phyloP scores from a whole-genome alignment of 208 protist genomes.

The Leptomonas pyrrhocoris region DNA sequence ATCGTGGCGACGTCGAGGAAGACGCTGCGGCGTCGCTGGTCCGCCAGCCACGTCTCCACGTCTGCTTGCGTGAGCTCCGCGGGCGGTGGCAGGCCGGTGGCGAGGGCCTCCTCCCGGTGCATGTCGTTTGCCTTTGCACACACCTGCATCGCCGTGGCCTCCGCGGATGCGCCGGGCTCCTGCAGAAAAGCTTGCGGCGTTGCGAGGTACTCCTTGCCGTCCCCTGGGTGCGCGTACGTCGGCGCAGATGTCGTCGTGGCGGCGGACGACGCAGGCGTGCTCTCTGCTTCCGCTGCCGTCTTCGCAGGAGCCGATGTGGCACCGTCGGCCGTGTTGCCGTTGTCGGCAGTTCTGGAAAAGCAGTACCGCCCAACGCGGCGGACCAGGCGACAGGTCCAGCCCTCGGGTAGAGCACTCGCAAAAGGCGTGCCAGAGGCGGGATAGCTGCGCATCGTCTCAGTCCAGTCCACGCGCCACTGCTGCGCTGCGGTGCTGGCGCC shows the following conservation, averaged over 20 bases:
- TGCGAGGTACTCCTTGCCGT: conserved; percentile 65
- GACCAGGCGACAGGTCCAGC: conserved; percentile 57
- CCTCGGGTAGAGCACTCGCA: conserved; percentile 56
- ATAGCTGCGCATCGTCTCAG: conserved; percentile 61
- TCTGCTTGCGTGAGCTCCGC: conserved; percentile 30
- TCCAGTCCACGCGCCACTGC: conserved; percentile 70
- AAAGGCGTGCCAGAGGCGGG: conserved; percentile 47
- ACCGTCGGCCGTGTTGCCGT: conserved; percentile 1
- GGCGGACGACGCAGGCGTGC: background rate
- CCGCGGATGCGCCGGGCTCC: conserved; percentile 23
- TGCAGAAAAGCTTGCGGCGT: conserved; percentile 77
- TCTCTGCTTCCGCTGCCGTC: background rate
- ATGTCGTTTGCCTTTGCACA: conserved; percentile 29
- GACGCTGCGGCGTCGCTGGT: conserved; percentile 69
- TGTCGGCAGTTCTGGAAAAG: conserved; percentile 42
- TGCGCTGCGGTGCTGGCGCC: conserved; percentile 14
- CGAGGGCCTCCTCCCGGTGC: conserved; percentile 19
- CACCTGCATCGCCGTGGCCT: conserved; percentile 34
- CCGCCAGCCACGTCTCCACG: conserved; percentile 54
- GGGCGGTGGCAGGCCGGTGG: conserved; percentile 13
- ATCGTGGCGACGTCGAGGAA: conserved; percentile 68
- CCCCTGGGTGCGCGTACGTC: conserved; percentile 71
- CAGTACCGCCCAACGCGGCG: conserved; percentile 76
- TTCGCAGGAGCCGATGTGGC: background rate
- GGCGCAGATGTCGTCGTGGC: conserved; percentile 22